Base-by-base conservation (phyloP, 2,329 filamentous ascomycete genomes). In the Dactylonectria macrodidyma region DNA sequence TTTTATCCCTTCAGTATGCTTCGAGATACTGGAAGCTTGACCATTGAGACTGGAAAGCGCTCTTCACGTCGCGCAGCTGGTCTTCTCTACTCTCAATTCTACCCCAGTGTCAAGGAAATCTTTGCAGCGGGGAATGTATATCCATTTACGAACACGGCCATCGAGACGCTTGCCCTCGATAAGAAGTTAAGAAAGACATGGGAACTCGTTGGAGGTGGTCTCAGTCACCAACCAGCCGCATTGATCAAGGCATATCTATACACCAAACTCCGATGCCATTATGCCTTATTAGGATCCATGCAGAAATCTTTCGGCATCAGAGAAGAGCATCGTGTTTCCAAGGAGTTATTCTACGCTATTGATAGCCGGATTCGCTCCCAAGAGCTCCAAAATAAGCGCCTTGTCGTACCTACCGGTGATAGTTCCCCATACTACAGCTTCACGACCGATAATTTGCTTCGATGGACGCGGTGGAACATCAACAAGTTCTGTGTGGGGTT, bases 401-500 rank as follows among this genome's bases (percentile, higher is more conserved):
- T 30, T 30, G 38, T n/a, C 14, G 38, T 44, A 24, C 41, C 36
- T 5, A 46, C 38, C 3, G 8, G 46, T 19, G 36, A 58, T 10
- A 44, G 16, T 30, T 58, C 55, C 22, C 38, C 38, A 12, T 58
- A 58, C 36, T 24, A 26, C 30, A 58, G 38, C n/a, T 58, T 58
- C 22, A 30, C 34, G 12, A 58, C 38, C 2, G 55, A 58, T 10
- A 58, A 38, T 44, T 12, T 47, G 19, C 44, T 47, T 47, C 44
- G 44, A 47, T 22, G n/a, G 44, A 8, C 22, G 44, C 44, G 44
- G 19, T 47, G 7, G 44, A 59, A 59, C 22, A 48, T 50, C 26
- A 59, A 59, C 16, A 59, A 50, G 44, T 59, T 59, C 11, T 59
- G 44, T 34, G n/a, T 50, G 2, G 44, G 56, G 26, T 59, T 59